These are phyloP conservation scores for Periconia sp. DNA, from an alignment of 2,329 filamentous ascomycete genomes.

Conservation along the genomic window DNA sequence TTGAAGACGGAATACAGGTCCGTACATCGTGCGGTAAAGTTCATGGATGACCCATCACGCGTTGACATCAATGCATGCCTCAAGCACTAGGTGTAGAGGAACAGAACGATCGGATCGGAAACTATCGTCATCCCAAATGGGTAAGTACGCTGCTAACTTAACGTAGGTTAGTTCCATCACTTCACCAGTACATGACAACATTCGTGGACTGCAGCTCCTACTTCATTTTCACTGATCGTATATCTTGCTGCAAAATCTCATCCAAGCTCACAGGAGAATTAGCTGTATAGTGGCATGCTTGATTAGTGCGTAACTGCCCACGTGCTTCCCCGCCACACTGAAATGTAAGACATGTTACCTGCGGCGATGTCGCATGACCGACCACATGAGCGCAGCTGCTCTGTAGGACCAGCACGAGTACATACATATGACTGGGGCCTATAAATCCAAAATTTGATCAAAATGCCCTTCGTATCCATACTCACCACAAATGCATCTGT, in stretches of 20 bases:
- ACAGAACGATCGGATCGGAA: background rate
- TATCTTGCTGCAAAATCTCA: background rate
- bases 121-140: background rate
- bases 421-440: slow-evolving; percentile 25
- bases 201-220: background rate
- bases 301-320: slow-evolving; percentile 6
- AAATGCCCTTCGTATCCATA: background rate
- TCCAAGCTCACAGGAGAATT: background rate
- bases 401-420: slow-evolving; percentile 28
- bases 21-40: background rate
- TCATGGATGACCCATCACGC: background rate
- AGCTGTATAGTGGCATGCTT: background rate
- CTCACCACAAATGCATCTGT: background rate
- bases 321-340: background rate
- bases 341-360: slow-evolving; percentile 30
- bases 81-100: too few species aligned
- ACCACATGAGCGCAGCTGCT: slow-evolving; percentile 16
- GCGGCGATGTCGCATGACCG: slow-evolving; percentile 25
- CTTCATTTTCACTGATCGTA: background rate
- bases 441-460: background rate
- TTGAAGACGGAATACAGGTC: too few species aligned
- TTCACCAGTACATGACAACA: background rate
- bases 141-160: background rate
- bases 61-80: background rate
- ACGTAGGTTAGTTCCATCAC: background rate